A percentile compares a stretch with the other conserved stretches of the same genome.
Evolutionary conservation across 805 yeast genomes (phyloP).

Genomic region (Metschnikowia borealis): DNA sequence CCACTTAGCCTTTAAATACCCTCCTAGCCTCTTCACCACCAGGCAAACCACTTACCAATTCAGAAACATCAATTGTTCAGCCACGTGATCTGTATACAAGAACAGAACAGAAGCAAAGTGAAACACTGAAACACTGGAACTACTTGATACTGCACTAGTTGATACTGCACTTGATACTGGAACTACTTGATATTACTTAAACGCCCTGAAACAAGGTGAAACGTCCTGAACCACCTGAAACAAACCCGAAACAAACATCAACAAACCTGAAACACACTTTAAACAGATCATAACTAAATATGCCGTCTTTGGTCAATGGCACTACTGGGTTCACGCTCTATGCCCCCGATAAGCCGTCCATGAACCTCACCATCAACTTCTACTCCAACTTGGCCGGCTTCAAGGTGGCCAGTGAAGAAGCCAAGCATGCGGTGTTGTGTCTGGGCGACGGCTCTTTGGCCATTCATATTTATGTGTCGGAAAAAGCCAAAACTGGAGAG

Average conservation of each 20-base stretch:
- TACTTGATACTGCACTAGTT: too few species aligned
- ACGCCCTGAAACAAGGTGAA: too few species aligned
- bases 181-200: too few species aligned
- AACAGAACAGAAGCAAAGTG: too few species aligned
- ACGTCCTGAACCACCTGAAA: too few species aligned
- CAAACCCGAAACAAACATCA: neutral
- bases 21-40: neutral
- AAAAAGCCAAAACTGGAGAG: slow-evolving; percentile 14
- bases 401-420: slow-evolving; percentile 20
- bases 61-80: too few species aligned
- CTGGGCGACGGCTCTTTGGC: slow-evolving; percentile 21
- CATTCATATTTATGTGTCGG: slow-evolving; percentile 19
- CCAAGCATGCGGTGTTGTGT: slow-evolving; percentile 19
- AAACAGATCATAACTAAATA: neutral
- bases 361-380: slow-evolving; percentile 48
- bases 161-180: too few species aligned
- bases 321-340: slow-evolving; percentile 48
- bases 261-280: neutral
- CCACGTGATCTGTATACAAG: too few species aligned
- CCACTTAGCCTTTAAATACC: neutral
- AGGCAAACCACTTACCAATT: too few species aligned
- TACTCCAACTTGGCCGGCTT: slow-evolving; percentile 47
- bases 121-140: too few species aligned
- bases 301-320: slow-evolving; percentile 47
- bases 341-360: slow-evolving; percentile 47